These are phyloP conservation scores for Aspergillus leporis DNA, from an alignment of 495 filamentous ascomycete species.

Conservation along the genomic window DNA sequence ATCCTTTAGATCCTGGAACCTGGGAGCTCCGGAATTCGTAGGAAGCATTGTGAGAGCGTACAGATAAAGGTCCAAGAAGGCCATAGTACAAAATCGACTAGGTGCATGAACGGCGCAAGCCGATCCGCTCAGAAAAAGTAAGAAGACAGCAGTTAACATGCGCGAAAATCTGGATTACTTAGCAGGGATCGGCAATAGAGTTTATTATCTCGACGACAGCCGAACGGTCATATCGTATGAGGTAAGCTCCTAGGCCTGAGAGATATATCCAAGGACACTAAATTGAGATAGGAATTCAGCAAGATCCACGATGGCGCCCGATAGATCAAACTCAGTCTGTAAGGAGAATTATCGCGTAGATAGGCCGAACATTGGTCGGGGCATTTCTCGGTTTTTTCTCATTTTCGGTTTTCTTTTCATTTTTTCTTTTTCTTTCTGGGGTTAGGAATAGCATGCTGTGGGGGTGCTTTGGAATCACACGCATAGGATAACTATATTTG, in stretches of 20 bases:
- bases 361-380: not conserved
- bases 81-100: conserved; percentile 21
- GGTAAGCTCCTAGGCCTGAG: not conserved
- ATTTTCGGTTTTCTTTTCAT: too few relatives aligned
- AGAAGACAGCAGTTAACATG: conserved; percentile 16
- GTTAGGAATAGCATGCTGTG: not conserved
- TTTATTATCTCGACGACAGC: not conserved
- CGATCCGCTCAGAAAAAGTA: conserved; percentile 22
- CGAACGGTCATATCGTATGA: not conserved
- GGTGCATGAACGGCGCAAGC: conserved; percentile 20
- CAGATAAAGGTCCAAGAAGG: conserved; percentile 9
- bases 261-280: not conserved
- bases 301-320: not conserved
- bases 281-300: not conserved
- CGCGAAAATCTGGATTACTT: conserved; percentile 18
- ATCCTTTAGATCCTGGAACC: conserved; percentile 13
- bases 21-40: conserved; percentile 4
- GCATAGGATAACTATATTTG: not conserved
- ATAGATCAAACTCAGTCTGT: not conserved
- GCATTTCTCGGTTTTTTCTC: not conserved
- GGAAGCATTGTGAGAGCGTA: conserved; percentile 10
- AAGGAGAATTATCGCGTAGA: not conserved
- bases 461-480: not conserved
- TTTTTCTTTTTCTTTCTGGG: not conserved
- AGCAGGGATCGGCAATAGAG: conserved; percentile 18